These are phyloP conservation scores for Ascodesmis nigricans DNA, from an alignment of 495 filamentous ascomycete species.

Conservation along the genomic window DNA sequence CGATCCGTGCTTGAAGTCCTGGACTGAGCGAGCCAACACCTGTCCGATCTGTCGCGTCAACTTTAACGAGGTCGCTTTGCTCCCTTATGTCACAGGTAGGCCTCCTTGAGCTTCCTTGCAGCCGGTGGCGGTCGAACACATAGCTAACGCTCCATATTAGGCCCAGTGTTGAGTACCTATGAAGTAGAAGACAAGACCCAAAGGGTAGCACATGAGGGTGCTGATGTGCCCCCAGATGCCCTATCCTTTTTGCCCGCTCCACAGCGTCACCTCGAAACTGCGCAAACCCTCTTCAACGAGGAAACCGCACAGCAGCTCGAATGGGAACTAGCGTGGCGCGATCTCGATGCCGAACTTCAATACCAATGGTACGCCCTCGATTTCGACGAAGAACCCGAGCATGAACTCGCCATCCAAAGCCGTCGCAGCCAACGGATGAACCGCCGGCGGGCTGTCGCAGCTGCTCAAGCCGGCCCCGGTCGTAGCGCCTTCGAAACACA, in stretches of 20 bases:
- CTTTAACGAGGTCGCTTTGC: slow-evolving; percentile 63
- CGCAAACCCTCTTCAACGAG: too few relatives aligned
- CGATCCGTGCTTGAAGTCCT: slow-evolving; percentile 72
- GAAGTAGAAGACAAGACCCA: not conserved
- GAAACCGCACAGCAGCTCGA: too few relatives aligned
- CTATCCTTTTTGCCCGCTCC: not conserved
- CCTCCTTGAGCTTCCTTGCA: slow-evolving; percentile 9
- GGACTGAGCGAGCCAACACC: slow-evolving; percentile 90
- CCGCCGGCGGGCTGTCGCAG: slow-evolving; percentile 14
- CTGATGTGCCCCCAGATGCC: not conserved
- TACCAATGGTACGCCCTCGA: not conserved
- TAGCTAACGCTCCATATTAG: too few relatives aligned
- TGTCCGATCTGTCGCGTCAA: slow-evolving; percentile 86
- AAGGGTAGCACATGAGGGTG: not conserved
- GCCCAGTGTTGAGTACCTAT: not conserved
- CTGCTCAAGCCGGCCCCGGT: slow-evolving; percentile 12
- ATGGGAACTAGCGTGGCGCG: not conserved
- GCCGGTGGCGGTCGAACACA: not conserved
- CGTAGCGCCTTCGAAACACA: slow-evolving; percentile 14
- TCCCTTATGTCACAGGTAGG: slow-evolving; percentile 6
- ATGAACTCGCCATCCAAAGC: not conserved
- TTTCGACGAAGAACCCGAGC: slow-evolving; percentile 1
- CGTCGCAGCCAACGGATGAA: slow-evolving; percentile 1
- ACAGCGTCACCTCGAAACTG: not conserved
- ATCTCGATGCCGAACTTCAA: slow-evolving; percentile 3